Evolutionary conservation across 2,329 filamentous ascomycete genomes (phyloP), one percentile per base, ranked within the genome.

Genomic region (Calonectria fujianensis): DNA sequence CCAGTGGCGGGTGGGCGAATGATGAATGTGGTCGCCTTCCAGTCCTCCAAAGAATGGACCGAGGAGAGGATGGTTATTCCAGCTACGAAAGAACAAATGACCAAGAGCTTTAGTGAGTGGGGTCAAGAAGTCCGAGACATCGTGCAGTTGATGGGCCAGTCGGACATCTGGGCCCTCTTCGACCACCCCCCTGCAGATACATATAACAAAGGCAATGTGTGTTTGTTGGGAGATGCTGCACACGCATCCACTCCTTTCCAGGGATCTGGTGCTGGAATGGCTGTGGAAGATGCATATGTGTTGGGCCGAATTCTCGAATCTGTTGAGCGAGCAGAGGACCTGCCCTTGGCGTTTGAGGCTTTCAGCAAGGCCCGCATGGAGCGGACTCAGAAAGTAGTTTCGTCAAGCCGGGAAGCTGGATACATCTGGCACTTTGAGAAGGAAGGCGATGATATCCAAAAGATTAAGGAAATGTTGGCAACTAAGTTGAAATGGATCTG

Each of bases 251-350:
- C 72, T 10, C 74, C 74, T 0, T 64, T 64, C 32, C 72, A 74
- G 13, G 69, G 72, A n/a, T 61, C 69, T 18, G 72, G 72, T 4
- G 74, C 74, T 3, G 69, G 74, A 6, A 70, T 74, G 66, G 65
- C 65, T 4, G 63, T 76, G 50, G 72, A 75, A 48, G 74, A 75
- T 45, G 89, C 74, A 86, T 89, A 32, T n/a, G 72, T 70, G 35
- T 57, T 74, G 16, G n/a, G 41, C 6, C 27, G 66, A 3, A 57
- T 74, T 24, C 72, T 74, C 16, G 35, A 50, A 24, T 51, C 69
- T 13, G 72, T 70, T 14, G 31, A 66, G 8, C 29, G n/a, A n/a
- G 50, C 72, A 31, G 52, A 45, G 9, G 61, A 74, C 29, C 61
- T 74, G 4, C 72, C 72, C 5, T 4, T n/a, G 27, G 72, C 69